A percentile compares a stretch with the other conserved stretches of the same genome.
phyloP scores from a whole-genome alignment of 2,329 filamentous ascomycete species.

The Sporothrix schenckii region DNA sequence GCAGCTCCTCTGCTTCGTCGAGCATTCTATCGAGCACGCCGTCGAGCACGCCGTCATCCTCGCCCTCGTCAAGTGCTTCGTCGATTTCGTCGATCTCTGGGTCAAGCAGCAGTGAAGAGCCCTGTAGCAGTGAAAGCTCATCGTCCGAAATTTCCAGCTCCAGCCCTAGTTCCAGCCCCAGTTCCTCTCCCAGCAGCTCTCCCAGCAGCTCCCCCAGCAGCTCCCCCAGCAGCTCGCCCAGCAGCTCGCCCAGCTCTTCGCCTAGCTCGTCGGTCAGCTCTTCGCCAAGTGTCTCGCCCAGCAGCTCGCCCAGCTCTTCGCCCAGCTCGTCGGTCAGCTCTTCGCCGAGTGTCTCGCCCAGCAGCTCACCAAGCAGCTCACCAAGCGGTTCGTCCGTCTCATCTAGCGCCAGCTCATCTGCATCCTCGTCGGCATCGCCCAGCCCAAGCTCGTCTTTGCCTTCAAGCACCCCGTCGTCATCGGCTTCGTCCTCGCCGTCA shows the following conservation, averaged over 20 bases:
- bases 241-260: too few species aligned
- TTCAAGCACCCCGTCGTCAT: not conserved
- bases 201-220: not conserved
- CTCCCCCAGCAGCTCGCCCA: too few species aligned
- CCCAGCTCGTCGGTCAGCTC: too few species aligned
- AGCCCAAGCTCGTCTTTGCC: slow-evolving; percentile 12
- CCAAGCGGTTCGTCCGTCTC: not conserved
- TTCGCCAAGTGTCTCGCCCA: too few species aligned
- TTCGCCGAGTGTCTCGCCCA: not conserved
- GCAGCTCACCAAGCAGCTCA: not conserved
- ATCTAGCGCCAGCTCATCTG: not conserved
- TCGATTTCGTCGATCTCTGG: not conserved
- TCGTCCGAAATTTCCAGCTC: not conserved
- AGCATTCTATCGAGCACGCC: not conserved
- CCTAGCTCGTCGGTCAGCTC: too few species aligned
- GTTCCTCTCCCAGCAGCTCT: not conserved
- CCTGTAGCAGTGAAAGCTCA: not conserved
- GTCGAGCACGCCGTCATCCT: not conserved
- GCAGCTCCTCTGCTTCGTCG: not conserved
- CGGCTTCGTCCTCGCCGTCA: not conserved
- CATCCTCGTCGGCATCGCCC: not conserved
- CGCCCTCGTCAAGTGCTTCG: not conserved
- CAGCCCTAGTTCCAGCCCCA: not conserved
- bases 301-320: too few species aligned
- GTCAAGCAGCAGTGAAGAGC: not conserved